Base-by-base conservation (phyloP, 148 eudicot genomes). In the Rhododendron henanense region DNA sequence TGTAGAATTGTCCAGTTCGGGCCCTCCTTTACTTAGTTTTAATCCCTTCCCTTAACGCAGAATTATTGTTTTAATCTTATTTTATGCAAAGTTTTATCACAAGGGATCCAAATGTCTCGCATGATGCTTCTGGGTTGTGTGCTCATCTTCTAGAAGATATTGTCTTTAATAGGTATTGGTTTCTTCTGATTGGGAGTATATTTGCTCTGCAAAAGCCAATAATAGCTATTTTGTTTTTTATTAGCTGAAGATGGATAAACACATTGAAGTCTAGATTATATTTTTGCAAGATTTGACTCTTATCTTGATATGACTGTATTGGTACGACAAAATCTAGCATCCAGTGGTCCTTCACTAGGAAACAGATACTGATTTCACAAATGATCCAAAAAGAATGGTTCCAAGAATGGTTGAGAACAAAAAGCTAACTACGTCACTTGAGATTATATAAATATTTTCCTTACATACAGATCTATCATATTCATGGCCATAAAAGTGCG, bases 191-290 rank as follows among this genome's bases (percentile, higher is more conserved):
- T 15, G 61, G 61, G 61, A 55, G 61, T 55, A 16, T 81, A 51
- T 15, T 31, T 51, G 83, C 33, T 18, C 3, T 31, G 19, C 37
- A 57, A 55, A 13, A 21, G 10, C 47, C 47, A 55, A 57, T 81
- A 57, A 81, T 81, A 33, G 71, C 83, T 57, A 57, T 53, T 69
- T 28, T 83, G 31, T 28, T 83, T 39, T 83, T 45, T 83, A 55
- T 31, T 28, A 16, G 78, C 63, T 81, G 83, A 55, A 81, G 31
- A 55, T 51, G 25, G 83, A 61, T 53, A 67, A 67, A 21, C 61
- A 45, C 18, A 28, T 21, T 57, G 84, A 82, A 82, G 74, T 59
- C 33, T 82, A 21, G 73, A 82, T 82, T 61, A 28, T 45, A 45
- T 28, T 35, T 50, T 59, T 21, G n/a, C 35, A 31, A 23, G 76